Evolutionary conservation across 495 filamentous ascomycete species (phyloP).

Genomic region (Penicillium diatomitis): DNA sequence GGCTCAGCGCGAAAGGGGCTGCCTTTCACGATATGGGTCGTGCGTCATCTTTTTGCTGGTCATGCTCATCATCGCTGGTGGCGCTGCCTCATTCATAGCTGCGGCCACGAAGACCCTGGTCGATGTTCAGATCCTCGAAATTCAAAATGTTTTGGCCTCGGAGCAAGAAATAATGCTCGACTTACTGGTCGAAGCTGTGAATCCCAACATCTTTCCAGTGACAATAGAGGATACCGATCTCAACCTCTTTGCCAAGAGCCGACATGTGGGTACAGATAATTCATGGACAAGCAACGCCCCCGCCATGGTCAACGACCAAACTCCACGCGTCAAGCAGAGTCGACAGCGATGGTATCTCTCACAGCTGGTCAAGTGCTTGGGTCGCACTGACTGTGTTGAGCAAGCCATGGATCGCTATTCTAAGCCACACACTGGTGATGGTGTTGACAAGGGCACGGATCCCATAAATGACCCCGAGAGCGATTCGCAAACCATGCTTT

Average conservation of each 20-base stretch:
- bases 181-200: conserved; percentile 74
- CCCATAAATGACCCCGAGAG: conserved; percentile 56
- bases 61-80: conserved; percentile 66
- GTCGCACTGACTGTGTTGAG: conserved; percentile 13
- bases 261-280: conserved; percentile 68
- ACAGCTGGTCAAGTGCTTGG: conserved; percentile 22
- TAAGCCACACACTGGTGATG: conserved; percentile 13
- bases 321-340: conserved; percentile 30
- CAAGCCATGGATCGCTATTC: conserved; percentile 7
- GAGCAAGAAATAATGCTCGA: conserved; percentile 96
- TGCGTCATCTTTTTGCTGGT: conserved; percentile 69
- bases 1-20: conserved; percentile 54
- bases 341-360: conserved; percentile 26
- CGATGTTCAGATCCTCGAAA: conserved; percentile 63
- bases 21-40: conserved; percentile 65
- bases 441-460: conserved; percentile 63
- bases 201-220: conserved; percentile 84
- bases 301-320: conserved; percentile 11
- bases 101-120: conserved; percentile 82
- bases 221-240: conserved; percentile 77
- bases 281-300: conserved; percentile 55
- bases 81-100: conserved; percentile 76
- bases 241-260: conserved; percentile 88
- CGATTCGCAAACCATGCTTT: conserved; percentile 72
- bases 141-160: conserved; percentile 84